Evolutionary conservation across 202 grass and related monocot genomes (phyloP).

Genomic region (Musa balbisiana): DNA sequence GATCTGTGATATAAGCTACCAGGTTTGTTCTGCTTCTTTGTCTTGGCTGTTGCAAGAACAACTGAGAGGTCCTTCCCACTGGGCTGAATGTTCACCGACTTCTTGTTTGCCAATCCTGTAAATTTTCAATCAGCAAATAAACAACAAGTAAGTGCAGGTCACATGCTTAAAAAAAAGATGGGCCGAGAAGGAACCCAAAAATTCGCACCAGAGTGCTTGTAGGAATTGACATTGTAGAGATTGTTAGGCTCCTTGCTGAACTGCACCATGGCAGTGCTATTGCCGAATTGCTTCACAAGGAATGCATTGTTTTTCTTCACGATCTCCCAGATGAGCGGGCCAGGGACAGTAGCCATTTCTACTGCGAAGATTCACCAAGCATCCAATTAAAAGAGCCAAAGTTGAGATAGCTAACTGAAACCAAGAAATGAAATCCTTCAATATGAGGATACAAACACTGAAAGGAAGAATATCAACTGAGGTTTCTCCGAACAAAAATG

Average conservation of each 20-base stretch:
- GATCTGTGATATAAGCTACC: slow-evolving; percentile 34
- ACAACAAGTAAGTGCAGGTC: not conserved
- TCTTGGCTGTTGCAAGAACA: slow-evolving; percentile 48
- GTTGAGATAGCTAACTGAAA: no score
- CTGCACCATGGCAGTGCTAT: slow-evolving; percentile 69
- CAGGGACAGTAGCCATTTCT: slow-evolving; percentile 61
- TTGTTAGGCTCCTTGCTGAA: slow-evolving; percentile 97
- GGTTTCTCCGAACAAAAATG: no score
- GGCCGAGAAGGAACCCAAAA: not conserved
- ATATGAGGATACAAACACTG: no score
- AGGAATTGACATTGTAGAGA: slow-evolving; percentile 83
- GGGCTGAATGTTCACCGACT: slow-evolving; percentile 48
- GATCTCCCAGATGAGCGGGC: slow-evolving; percentile 81
- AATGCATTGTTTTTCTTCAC: slow-evolving; percentile 89
- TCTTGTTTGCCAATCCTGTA: slow-evolving; percentile 72
- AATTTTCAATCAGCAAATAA: not conserved
- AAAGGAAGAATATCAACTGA: no score
- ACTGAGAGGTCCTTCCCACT: slow-evolving; percentile 43
- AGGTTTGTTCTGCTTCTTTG: slow-evolving; percentile 60
- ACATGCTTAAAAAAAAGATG: not conserved
- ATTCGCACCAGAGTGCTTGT: slow-evolving; percentile 71
- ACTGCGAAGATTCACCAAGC: not conserved
- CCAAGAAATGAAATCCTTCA: no score
- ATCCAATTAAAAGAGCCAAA: no score
- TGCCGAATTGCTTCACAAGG: slow-evolving; percentile 80